phyloP scores from a whole-genome alignment of 2,329 filamentous ascomycete genomes.

The Cladosporium sp. region DNA sequence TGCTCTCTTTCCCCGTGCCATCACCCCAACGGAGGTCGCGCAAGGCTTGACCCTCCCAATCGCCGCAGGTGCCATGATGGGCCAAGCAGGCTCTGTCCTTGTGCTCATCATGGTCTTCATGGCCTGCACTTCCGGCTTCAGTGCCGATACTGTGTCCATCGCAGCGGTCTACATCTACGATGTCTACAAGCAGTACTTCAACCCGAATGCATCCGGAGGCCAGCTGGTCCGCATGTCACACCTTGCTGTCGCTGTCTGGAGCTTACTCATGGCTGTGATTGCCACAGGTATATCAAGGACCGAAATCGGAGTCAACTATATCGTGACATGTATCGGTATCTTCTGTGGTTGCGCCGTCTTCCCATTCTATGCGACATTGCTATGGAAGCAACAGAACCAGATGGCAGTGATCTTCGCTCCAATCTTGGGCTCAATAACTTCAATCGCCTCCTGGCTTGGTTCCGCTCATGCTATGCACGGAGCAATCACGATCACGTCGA shows the following conservation, averaged over 20 bases:
- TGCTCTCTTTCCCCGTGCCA: slow-evolving; percentile 32
- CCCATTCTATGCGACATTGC: slow-evolving; percentile 26
- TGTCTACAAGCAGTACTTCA: slow-evolving; percentile 60
- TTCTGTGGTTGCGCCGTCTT: slow-evolving; percentile 24
- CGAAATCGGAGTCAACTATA: too few species aligned
- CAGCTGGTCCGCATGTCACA: slow-evolving; percentile 77
- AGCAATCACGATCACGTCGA: too few species aligned
- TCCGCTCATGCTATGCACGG: too few species aligned
- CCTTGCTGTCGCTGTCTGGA: slow-evolving; percentile 64
- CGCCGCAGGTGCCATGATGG: slow-evolving; percentile 26
- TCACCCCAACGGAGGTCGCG: slow-evolving; percentile 24
- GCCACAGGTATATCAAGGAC: slow-evolving; percentile 4
- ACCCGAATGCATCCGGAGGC: slow-evolving; percentile 67
- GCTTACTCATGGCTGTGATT: slow-evolving; percentile 61
- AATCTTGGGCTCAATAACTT: too few species aligned
- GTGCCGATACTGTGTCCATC: slow-evolving; percentile 36
- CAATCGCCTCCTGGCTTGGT: too few species aligned
- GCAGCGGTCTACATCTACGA: slow-evolving; percentile 37
- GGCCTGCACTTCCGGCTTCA: slow-evolving; percentile 28
- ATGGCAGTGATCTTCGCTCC: too few species aligned
- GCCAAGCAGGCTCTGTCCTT: slow-evolving; percentile 23
- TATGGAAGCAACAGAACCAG: slow-evolving; percentile 26
- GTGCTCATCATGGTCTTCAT: slow-evolving; percentile 29
- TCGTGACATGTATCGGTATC: slow-evolving; percentile 20
- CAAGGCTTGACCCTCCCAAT: slow-evolving; percentile 26